A percentile compares a stretch with the other conserved stretches of the same genome.
Evolutionary conservation across 164 flowering plant species (phyloP).

Genomic region (Malania oleifera): DNA sequence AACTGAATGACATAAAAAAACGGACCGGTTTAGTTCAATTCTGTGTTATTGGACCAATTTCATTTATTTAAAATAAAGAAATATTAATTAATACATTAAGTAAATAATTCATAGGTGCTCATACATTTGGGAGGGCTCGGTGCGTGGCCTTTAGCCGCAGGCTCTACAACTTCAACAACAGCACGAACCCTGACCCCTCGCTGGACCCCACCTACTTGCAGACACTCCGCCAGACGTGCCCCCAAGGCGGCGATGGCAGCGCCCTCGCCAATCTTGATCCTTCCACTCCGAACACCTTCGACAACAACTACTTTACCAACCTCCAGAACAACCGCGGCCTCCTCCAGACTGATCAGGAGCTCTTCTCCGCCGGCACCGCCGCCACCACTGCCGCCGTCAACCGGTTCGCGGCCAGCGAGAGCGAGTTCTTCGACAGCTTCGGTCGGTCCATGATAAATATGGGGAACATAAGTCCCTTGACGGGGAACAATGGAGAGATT

Average conservation of each 20-base stretch:
- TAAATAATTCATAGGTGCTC: slow-evolving; percentile 26
- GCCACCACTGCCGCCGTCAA: slow-evolving; percentile 25
- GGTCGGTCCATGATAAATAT: slow-evolving; percentile 43
- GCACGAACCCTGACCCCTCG: slow-evolving; percentile 31
- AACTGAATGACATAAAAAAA: too few relatives aligned
- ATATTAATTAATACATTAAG: too few relatives aligned
- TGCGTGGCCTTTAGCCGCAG: slow-evolving; percentile 24
- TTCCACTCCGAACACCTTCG: slow-evolving; percentile 27
- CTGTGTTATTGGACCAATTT: too few relatives aligned
- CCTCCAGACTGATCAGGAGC: slow-evolving; percentile 37
- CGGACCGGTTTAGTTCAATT: too few relatives aligned
- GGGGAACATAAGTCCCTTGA: slow-evolving; percentile 14
- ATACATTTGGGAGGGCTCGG: slow-evolving; percentile 40
- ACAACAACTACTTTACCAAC: slow-evolving; percentile 41
- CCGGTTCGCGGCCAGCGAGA: slow-evolving; percentile 23
- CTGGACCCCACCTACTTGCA: slow-evolving; percentile 24
- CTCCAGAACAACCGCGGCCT: slow-evolving; percentile 35
- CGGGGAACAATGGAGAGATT: slow-evolving; percentile 34
- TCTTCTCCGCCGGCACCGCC: slow-evolving; percentile 31
- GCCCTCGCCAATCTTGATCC: slow-evolving; percentile 30
- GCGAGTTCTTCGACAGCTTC: slow-evolving; percentile 32
- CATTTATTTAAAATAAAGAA: too few relatives aligned
- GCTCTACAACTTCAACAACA: slow-evolving; percentile 29
- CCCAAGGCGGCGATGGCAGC: slow-evolving; percentile 21
- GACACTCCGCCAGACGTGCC: slow-evolving; percentile 32